A percentile compares a stretch with the other conserved stretches of the same genome.
Conservation (phyloP, 495 filamentous ascomycete genomes). For the Talaromyces borbonicus region DNA sequence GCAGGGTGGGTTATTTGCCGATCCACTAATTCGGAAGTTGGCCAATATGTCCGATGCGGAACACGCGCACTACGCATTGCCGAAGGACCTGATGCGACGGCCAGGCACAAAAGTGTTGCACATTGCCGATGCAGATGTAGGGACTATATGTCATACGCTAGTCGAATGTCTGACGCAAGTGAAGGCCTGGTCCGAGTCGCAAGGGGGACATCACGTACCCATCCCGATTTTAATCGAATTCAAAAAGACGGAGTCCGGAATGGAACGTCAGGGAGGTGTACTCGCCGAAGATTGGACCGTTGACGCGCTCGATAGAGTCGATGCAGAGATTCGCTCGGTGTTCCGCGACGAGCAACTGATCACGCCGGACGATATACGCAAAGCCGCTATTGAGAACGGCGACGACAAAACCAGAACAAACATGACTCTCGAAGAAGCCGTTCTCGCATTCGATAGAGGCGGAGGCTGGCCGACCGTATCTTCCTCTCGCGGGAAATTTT, state of each 20-base stretch:
- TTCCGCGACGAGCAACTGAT: conserved; percentile 3
- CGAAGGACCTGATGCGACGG: background rate
- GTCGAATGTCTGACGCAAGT: conserved; percentile 7
- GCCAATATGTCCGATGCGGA: conserved; percentile 6
- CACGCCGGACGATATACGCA: conserved; percentile 7
- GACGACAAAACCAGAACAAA: background rate
- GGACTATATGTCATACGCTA: conserved; percentile 5
- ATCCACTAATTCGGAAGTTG: conserved; percentile 3
- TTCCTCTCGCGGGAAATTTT: conserved; percentile 3
- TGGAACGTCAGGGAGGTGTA: background rate
- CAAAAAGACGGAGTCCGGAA: conserved; percentile 6
- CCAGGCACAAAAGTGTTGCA: conserved; percentile 8
- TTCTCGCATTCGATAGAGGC: background rate
- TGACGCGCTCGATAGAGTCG: conserved; percentile 1
- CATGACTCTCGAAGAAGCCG: conserved; percentile 5
- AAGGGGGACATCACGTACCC: conserved; percentile 2
- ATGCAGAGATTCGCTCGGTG: conserved; percentile 6
- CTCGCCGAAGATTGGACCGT: conserved; percentile 3
- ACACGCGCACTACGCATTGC: conserved; percentile 4
- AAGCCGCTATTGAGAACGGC: background rate
- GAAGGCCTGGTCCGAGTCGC: conserved; percentile 1
- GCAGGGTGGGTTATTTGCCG: background rate
- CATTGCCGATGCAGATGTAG: conserved; percentile 7
- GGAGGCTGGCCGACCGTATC: conserved; percentile 7
- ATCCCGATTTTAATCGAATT: conserved; percentile 7